Conservation (phyloP, 371 early-diverging fungal species). For the Zychaea mexicana region DNA sequence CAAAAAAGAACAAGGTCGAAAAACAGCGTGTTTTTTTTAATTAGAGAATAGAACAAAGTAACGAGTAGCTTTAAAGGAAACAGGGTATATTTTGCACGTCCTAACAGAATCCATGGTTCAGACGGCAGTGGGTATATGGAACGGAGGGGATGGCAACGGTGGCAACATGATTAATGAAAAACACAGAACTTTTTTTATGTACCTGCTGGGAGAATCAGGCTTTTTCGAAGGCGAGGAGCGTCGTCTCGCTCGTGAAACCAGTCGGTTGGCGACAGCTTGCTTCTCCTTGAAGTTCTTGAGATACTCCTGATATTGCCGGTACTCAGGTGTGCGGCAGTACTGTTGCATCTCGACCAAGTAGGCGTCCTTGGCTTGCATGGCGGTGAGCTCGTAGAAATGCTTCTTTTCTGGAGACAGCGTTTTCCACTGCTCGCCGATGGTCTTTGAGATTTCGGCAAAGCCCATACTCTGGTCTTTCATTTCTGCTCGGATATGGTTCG, state of each 20-base stretch:
- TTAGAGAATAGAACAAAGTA: too few species aligned
- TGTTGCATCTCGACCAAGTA: slow-evolving; percentile 34
- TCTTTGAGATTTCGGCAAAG: slow-evolving; percentile 54
- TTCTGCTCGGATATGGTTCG: slow-evolving; percentile 53
- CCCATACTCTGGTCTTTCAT: slow-evolving; percentile 41
- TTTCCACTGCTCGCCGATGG: slow-evolving; percentile 57
- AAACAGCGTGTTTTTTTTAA: too few species aligned
- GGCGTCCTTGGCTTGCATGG: slow-evolving; percentile 39
- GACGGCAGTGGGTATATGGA: too few species aligned
- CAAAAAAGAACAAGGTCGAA: too few species aligned
- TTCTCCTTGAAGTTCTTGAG: slow-evolving; percentile 14
- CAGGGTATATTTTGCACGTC: too few species aligned
- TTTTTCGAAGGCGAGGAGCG: background rate
- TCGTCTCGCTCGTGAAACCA: background rate
- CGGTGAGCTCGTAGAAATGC: slow-evolving; percentile 40
- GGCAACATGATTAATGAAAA: too few species aligned
- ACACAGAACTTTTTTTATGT: background rate
- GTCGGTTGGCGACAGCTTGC: slow-evolving; percentile 2
- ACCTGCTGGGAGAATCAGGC: slow-evolving; percentile 13
- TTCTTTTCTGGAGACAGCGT: slow-evolving; percentile 31
- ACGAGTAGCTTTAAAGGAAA: too few species aligned
- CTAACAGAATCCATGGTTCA: too few species aligned
- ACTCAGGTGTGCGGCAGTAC: slow-evolving; percentile 44
- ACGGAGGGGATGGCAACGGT: too few species aligned
- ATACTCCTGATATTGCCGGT: slow-evolving; percentile 16